Conservation (phyloP, 805 yeast species). For the Candida argentea region DNA sequence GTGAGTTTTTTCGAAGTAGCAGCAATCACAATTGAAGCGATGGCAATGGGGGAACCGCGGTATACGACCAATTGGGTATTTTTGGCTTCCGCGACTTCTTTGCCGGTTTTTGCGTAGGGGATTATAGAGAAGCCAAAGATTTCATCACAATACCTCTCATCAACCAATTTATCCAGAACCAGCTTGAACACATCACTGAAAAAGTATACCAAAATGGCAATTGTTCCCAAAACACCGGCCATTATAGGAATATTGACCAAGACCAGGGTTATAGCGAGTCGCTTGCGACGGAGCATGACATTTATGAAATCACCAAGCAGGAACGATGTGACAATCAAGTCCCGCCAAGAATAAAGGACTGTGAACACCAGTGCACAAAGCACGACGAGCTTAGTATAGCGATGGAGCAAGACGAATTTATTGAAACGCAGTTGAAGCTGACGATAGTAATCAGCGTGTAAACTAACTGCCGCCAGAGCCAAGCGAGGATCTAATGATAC, state of each 20-base stretch:
- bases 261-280: slow-evolving; percentile 11
- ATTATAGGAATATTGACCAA: slow-evolving; percentile 10
- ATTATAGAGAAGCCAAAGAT: slow-evolving; percentile 45
- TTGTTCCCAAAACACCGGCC: slow-evolving; percentile 29
- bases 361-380: slow-evolving; percentile 7
- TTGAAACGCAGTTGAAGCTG: slow-evolving; percentile 39
- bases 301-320: slow-evolving; percentile 17
- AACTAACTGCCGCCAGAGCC: slow-evolving; percentile 48
- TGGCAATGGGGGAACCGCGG: slow-evolving; percentile 65
- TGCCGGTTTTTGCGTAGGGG: slow-evolving; percentile 21
- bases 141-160: slow-evolving; percentile 13
- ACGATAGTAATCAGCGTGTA: slow-evolving; percentile 53
- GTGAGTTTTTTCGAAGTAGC: slow-evolving; percentile 28
- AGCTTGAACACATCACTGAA: slow-evolving; percentile 39
- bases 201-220: slow-evolving; percentile 27
- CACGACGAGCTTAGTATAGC: slow-evolving; percentile 19
- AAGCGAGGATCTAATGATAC: slow-evolving; percentile 44
- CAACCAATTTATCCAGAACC: slow-evolving; percentile 20
- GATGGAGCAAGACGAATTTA: slow-evolving; percentile 36
- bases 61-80: slow-evolving; percentile 50
- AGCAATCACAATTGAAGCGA: slow-evolving; percentile 38
- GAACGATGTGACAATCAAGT: slow-evolving; percentile 22
- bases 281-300: slow-evolving; percentile 13
- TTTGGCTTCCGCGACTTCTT: slow-evolving; percentile 25
- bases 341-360: slow-evolving; percentile 12